Conservation (phyloP, 768 basidiomycete species). For the Mycena chlorophos region DNA sequence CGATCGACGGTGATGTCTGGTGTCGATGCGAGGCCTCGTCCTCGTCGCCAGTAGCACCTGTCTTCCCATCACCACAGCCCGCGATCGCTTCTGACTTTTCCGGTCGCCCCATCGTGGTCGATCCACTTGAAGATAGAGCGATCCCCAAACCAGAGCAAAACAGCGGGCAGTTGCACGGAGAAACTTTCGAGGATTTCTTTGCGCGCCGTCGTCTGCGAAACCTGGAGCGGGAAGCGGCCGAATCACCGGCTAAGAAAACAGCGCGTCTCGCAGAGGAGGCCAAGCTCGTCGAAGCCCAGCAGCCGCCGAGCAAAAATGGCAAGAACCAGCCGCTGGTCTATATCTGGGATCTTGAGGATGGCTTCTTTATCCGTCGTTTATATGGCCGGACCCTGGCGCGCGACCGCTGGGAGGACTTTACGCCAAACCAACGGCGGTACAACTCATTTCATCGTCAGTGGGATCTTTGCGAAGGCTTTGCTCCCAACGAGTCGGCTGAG, state of each 20-base stretch:
- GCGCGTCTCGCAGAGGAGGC: slow-evolving; percentile 8
- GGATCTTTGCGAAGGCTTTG: slow-evolving; percentile 17
- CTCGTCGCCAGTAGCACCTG: background rate
- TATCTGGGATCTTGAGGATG: slow-evolving; percentile 18
- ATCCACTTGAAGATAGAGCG: background rate
- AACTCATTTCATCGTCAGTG: slow-evolving; percentile 14
- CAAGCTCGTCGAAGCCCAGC: slow-evolving; percentile 6
- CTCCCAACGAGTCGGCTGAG: slow-evolving; percentile 11
- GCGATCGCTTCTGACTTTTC: background rate
- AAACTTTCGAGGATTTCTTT: slow-evolving; percentile 14
- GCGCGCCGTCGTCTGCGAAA: slow-evolving; percentile 13
- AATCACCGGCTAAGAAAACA: slow-evolving; percentile 3
- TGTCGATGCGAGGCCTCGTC: background rate
- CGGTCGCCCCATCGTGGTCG: background rate
- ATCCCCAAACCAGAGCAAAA: slow-evolving; percentile 13
- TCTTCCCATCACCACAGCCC: slow-evolving; percentile 7
- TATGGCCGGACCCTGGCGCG: slow-evolving; percentile 7
- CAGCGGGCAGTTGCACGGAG: slow-evolving; percentile 17
- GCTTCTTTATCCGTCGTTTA: slow-evolving; percentile 14
- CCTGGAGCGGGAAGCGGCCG: slow-evolving; percentile 6
- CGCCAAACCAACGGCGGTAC: slow-evolving; percentile 13
- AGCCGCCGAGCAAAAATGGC: slow-evolving; percentile 3
- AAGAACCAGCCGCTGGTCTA: slow-evolving; percentile 14
- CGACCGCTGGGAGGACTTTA: slow-evolving; percentile 17
- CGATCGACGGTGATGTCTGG: background rate